Conservation (phyloP, 2,329 filamentous ascomycete genomes). For the Fusarium xyrophilum region DNA sequence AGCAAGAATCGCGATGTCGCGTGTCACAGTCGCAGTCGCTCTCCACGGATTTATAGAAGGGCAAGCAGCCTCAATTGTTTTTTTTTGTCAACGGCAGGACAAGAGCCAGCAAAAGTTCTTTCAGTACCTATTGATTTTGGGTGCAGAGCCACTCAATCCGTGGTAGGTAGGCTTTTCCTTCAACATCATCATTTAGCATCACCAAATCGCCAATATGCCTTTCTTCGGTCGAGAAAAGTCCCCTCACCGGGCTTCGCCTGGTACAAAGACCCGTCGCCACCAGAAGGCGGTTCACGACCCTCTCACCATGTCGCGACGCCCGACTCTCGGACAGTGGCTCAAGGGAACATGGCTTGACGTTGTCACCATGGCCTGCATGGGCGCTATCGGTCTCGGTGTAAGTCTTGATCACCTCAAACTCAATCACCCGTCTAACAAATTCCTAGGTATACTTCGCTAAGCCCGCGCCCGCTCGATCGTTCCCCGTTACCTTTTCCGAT, state of each 20-base stretch:
- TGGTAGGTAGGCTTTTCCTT: background rate
- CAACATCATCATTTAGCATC: background rate
- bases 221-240: conserved; percentile 28
- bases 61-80: background rate
- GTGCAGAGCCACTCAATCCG: background rate
- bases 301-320: conserved; percentile 55
- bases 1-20: background rate
- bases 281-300: conserved; percentile 25
- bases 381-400: conserved; percentile 71
- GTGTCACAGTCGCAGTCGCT: background rate
- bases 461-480: conserved; percentile 72
- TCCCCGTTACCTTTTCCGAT: conserved; percentile 70
- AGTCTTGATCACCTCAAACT: conserved; percentile 31
- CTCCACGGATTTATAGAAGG: conserved; percentile 25
- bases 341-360: conserved; percentile 72
- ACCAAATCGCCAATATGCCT: conserved; percentile 17
- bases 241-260: conserved; percentile 12
- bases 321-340: conserved; percentile 73
- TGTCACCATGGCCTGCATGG: conserved; percentile 70
- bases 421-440: background rate
- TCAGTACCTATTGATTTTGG: background rate
- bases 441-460: conserved; percentile 66
- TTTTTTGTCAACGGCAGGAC: background rate
- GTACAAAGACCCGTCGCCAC: conserved; percentile 1
- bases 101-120: conserved; percentile 10